Evolutionary conservation across 2,329 filamentous ascomycete genomes (phyloP).

Genomic region (Aspergillus sp.): DNA sequence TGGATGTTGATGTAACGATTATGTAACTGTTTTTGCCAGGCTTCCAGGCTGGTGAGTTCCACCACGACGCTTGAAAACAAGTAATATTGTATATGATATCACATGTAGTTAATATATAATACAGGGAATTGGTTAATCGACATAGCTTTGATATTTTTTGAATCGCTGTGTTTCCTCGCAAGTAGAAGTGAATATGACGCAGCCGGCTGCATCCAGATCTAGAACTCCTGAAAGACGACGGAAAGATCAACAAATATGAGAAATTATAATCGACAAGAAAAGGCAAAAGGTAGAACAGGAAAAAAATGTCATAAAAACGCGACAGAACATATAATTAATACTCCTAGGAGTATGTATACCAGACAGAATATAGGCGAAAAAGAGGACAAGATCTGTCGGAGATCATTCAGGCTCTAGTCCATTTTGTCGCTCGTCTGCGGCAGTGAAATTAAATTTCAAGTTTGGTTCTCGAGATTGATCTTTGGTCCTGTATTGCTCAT

Average conservation of each 20-base stretch:
- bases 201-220: too few species aligned
- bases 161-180: too few species aligned
- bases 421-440: not conserved
- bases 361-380: not conserved
- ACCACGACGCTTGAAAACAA: not conserved
- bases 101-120: not conserved
- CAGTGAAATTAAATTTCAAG: slow-evolving; percentile 14
- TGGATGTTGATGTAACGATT: slow-evolving; percentile 15
- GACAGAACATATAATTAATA: not conserved
- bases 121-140: too few species aligned
- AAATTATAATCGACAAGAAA: not conserved
- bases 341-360: too few species aligned
- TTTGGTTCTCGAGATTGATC: slow-evolving; percentile 3
- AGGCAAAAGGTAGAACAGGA: not conserved
- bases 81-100: not conserved
- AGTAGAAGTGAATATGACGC: too few species aligned
- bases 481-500: slow-evolving; percentile 10
- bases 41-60: too few species aligned
- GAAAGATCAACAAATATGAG: not conserved
- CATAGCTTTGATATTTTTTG: too few species aligned
- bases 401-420: not conserved
- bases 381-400: not conserved
- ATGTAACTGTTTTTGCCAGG: slow-evolving; percentile 8
- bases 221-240: too few species aligned
- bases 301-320: not conserved